Evolutionary conservation across 1,139 yeast species (phyloP), one percentile per base, ranked within the genome.

Genomic region (Diutina pseudorugosa): DNA sequence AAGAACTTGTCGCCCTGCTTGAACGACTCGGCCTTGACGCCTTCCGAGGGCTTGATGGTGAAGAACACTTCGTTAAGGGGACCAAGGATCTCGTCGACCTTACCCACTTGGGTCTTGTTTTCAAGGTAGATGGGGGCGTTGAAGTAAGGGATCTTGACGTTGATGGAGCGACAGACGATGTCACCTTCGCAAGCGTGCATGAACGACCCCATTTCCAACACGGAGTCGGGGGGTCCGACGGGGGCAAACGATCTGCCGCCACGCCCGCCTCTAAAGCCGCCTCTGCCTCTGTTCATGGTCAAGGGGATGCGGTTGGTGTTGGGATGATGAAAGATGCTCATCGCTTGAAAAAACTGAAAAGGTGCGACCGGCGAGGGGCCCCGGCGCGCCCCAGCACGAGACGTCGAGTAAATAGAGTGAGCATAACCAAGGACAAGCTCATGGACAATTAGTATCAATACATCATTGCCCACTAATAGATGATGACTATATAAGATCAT

Each of bases 81-180:
- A 52, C 99, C 99, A 62, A 94, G 77, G 59, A 94, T 93, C 75
- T 94, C 99, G 68, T 94, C 99, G 55, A 94, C 96, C 71, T 94
- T 94, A 62, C 99, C 99, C 53, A 94, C 83, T 65, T 87, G 94
- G 33, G 96, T 86, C 77, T 85, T 85, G 77, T 93, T 93, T 69
- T 93, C 98, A 61, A 93, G 80, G 69, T 85, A 94, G 65, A 94
- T 91, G 66, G 98, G 98, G 30, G 99, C 99, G 72, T 94, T 94
- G 80, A 94, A 94, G 70, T 93, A 94, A 62, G 99, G 99, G 60
- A 94, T 79, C 75, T 93, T 93, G 56, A 88, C 81, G 70, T 93
- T 93, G 64, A 87, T 87, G 51, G 97, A 89, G 65, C 93, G 89
- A 75, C 98, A 93, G 53, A 94, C 95, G 66, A 94, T 86, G 65